Conservation (phyloP, 2,329 filamentous ascomycete species). For the Capronia coronata region DNA sequence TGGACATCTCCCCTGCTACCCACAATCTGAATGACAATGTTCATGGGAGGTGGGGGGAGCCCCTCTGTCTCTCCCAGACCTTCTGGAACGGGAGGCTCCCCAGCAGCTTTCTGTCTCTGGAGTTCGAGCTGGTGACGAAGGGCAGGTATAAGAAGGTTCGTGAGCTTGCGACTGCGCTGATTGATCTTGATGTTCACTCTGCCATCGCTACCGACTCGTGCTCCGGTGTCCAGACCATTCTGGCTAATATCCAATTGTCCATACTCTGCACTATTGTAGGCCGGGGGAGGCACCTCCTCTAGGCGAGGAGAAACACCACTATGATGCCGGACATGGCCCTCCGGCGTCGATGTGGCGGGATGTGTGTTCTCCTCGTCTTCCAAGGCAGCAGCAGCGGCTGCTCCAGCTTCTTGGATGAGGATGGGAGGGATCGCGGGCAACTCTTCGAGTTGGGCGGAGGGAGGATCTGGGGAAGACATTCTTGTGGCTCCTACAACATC, state of each 20-base stretch:
- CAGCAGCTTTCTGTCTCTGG: slow-evolving; percentile 41
- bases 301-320: slow-evolving; percentile 18
- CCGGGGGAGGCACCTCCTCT: slow-evolving; percentile 27
- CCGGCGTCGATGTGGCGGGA: slow-evolving; percentile 1
- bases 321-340: slow-evolving; percentile 19
- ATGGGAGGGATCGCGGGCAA: slow-evolving; percentile 7
- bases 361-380: slow-evolving; percentile 6
- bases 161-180: slow-evolving; percentile 60
- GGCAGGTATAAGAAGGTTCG: slow-evolving; percentile 61
- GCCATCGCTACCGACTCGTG: slow-evolving; percentile 63
- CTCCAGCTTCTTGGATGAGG: slow-evolving; percentile 12
- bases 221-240: slow-evolving; percentile 57
- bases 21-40: slow-evolving; percentile 69
- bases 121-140: slow-evolving; percentile 51
- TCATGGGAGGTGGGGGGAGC: slow-evolving; percentile 53
- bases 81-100: slow-evolving; percentile 62
- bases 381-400: slow-evolving; percentile 17
- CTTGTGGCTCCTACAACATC: slow-evolving; percentile 3
- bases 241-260: slow-evolving; percentile 57
- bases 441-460: slow-evolving; percentile 1
- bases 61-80: slow-evolving; percentile 60
- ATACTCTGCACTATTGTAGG: slow-evolving; percentile 40
- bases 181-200: slow-evolving; percentile 75
- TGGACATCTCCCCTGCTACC: slow-evolving; percentile 70
- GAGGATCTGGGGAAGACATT: slow-evolving; percentile 16